These are phyloP conservation scores for Wickerhamomyces sp. DNA, from an alignment of 1,139 yeast species.

Conservation along the genomic window DNA sequence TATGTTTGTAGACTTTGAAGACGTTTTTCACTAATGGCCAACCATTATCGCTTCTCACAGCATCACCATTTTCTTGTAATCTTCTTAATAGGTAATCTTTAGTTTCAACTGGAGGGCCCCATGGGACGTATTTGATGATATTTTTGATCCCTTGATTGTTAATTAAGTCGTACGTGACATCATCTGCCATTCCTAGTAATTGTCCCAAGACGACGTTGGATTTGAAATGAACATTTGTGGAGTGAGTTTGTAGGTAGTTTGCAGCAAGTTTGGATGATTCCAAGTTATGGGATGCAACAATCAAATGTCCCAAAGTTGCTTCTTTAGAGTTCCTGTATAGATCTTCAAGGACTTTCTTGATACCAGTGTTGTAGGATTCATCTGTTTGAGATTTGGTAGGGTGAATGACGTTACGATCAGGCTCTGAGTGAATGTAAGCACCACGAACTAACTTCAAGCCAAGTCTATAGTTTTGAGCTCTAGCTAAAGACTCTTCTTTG, in stretches of 20 bases:
- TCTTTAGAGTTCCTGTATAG: conserved; percentile 40
- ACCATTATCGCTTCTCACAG: conserved; percentile 86
- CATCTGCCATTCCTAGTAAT: conserved; percentile 94
- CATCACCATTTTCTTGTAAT: conserved; percentile 95
- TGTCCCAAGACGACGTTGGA: conserved; percentile 83
- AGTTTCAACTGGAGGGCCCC: conserved; percentile 97
- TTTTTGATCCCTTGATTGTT: conserved; percentile 59
- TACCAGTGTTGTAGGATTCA: conserved; percentile 66
- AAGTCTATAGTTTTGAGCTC: conserved; percentile 57
- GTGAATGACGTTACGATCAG: conserved; percentile 68
- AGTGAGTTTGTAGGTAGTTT: conserved; percentile 34
- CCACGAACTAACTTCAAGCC: conserved; percentile 97
- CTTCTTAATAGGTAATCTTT: conserved; percentile 87
- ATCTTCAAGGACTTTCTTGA: conserved; percentile 57
- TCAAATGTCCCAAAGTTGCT: conserved; percentile 72
- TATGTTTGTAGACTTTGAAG: conserved; percentile 36
- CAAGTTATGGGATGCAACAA: conserved; percentile 88
- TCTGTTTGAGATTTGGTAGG: conserved; percentile 77
- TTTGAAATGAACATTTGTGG: conserved; percentile 34
- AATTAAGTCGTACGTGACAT: conserved; percentile 72
- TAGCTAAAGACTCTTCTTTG: conserved; percentile 62
- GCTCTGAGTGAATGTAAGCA: conserved; percentile 91
- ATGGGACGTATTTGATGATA: conserved; percentile 91
- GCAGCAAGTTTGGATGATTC: conserved; percentile 75
- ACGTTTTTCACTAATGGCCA: conserved; percentile 67